Conservation (phyloP, 352 stramenopile genomes). For the Phytophthora podocarpi region DNA sequence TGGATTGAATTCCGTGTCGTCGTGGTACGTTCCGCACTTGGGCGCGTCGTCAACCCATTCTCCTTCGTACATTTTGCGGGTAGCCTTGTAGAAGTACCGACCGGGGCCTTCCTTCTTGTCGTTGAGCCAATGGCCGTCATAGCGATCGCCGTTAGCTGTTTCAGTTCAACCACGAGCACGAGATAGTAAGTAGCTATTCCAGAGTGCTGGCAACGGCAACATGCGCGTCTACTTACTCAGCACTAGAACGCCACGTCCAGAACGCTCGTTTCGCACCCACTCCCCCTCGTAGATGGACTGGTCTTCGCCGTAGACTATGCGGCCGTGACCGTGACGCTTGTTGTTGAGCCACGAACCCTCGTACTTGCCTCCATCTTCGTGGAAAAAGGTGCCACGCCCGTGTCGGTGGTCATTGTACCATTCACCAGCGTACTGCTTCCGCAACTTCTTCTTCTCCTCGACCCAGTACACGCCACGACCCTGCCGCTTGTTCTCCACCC, state of each 20-base stretch:
- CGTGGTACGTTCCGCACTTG: slow-evolving; percentile 76
- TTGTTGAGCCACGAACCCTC: slow-evolving; percentile 82
- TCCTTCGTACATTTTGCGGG: slow-evolving; percentile 87
- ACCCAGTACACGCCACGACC: slow-evolving; percentile 86
- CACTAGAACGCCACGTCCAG: slow-evolving; percentile 64
- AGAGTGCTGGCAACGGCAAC: too few relatives aligned
- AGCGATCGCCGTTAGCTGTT: slow-evolving; percentile 82
- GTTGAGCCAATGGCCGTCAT: slow-evolving; percentile 87
- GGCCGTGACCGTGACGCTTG: slow-evolving; percentile 74
- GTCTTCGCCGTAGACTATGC: slow-evolving; percentile 70
- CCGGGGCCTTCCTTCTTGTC: slow-evolving; percentile 91
- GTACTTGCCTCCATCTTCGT: slow-evolving; percentile 82
- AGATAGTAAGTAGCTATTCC: slow-evolving; percentile 5
- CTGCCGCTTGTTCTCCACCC: slow-evolving; percentile 78
- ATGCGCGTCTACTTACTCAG: slow-evolving; percentile 70
- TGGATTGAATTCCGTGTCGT: slow-evolving; percentile 40
- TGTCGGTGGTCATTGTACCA: slow-evolving; percentile 77
- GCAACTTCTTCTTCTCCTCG: slow-evolving; percentile 63
- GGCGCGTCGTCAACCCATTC: slow-evolving; percentile 86
- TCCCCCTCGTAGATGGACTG: slow-evolving; percentile 89
- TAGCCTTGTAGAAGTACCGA: slow-evolving; percentile 84
- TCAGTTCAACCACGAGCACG: background rate
- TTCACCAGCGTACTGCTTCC: slow-evolving; percentile 87
- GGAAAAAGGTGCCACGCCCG: slow-evolving; percentile 83
- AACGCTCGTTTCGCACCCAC: slow-evolving; percentile 78